These are phyloP conservation scores for Raphanus hybrid DNA, from an alignment of 441 rosid species.

Conservation along the genomic window DNA sequence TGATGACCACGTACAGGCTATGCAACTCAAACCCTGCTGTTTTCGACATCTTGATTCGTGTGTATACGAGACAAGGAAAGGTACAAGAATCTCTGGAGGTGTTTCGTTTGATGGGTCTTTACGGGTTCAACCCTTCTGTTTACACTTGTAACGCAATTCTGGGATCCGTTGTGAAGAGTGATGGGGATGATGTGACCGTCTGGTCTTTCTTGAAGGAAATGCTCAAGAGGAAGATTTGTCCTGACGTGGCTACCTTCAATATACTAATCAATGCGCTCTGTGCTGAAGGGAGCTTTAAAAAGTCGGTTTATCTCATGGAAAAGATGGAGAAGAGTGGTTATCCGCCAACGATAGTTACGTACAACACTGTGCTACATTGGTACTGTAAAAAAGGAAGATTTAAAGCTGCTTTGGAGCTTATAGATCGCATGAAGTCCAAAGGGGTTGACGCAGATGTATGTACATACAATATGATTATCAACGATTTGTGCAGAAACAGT, in stretches of 20 bases:
- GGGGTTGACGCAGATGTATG: slow-evolving; percentile 78
- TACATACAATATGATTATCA: slow-evolving; percentile 80
- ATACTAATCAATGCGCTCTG: slow-evolving; percentile 73
- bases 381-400: slow-evolving; percentile 73
- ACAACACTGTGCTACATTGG: slow-evolving; percentile 83
- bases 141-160: slow-evolving; percentile 72
- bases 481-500: slow-evolving; percentile 72
- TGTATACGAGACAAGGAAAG: slow-evolving; percentile 66
- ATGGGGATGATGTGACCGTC: slow-evolving; percentile 51
- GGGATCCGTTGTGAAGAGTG: slow-evolving; percentile 58
- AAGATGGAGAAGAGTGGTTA: slow-evolving; percentile 88
- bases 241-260: slow-evolving; percentile 83
- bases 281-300: slow-evolving; percentile 65
- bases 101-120: slow-evolving; percentile 64
- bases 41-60: slow-evolving; percentile 79
- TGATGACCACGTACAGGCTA: slow-evolving; percentile 77
- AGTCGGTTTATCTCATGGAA: slow-evolving; percentile 67
- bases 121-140: slow-evolving; percentile 72
- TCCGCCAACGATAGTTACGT: slow-evolving; percentile 71
- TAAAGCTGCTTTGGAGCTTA: slow-evolving; percentile 63
- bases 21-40: slow-evolving; percentile 91
- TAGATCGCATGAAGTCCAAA: slow-evolving; percentile 68
- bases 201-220: slow-evolving; percentile 80
- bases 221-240: slow-evolving; percentile 70
- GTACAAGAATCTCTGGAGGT: slow-evolving; percentile 62